These are phyloP conservation scores for Podila verticillata DNA, from an alignment of 192 early-diverging fungal genomes.

Conservation along the genomic window DNA sequence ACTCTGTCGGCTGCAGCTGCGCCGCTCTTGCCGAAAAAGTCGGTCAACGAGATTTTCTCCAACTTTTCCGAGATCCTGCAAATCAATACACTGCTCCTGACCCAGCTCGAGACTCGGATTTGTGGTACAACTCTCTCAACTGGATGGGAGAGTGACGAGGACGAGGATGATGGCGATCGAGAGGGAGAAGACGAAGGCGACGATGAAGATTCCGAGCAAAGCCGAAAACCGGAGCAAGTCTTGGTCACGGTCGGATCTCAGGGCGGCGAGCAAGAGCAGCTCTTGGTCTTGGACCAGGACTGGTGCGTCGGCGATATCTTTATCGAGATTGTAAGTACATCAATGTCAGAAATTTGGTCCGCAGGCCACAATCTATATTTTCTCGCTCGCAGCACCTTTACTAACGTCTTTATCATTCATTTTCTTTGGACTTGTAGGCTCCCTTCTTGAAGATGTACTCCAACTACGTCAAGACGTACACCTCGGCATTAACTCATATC, in stretches of 20 bases:
- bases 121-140: constrained; percentile 37
- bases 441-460: constrained; percentile 89
- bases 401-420: no score
- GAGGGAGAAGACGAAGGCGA: constrained; percentile 1
- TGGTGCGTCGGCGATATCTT: constrained; percentile 80
- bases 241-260: constrained; percentile 32
- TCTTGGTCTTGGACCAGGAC: constrained; percentile 39
- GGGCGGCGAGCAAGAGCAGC: constrained; percentile 26
- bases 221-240: constrained; percentile 45
- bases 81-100: constrained; percentile 66
- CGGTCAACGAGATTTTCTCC: constrained; percentile 71
- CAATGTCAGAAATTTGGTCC: background rate
- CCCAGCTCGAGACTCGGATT: constrained; percentile 67
- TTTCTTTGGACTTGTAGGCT: constrained; percentile 22
- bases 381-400: no score
- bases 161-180: constrained; percentile 11
- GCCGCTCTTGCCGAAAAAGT: constrained; percentile 68
- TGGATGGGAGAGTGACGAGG: constrained; percentile 45
- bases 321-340: constrained; percentile 64
- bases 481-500: constrained; percentile 71
- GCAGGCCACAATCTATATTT: no score
- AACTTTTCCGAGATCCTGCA: constrained; percentile 71
- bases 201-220: constrained; percentile 18
- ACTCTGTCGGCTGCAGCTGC: constrained; percentile 63
- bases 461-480: constrained; percentile 86